Evolutionary conservation across 2,329 filamentous ascomycete genomes (phyloP).

Genomic region (Penicillium occitanis): DNA sequence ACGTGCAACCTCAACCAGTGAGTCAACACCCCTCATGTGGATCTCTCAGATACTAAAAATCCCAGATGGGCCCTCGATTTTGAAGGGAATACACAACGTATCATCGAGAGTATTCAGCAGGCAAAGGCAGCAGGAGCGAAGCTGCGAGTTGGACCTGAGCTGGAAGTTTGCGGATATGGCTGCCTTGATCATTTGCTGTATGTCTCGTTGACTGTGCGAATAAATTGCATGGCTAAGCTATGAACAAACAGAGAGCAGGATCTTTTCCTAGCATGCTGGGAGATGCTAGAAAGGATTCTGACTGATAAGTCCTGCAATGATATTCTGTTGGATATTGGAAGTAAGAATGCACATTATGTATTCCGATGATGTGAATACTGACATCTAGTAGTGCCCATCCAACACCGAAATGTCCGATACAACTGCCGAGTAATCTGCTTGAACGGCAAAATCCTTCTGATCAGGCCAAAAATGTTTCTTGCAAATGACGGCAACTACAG

Average conservation of each 20-base stretch:
- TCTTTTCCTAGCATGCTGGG: conserved; percentile 56
- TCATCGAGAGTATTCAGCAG: conserved; percentile 59
- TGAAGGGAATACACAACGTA: conserved; percentile 61
- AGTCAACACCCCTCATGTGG: conserved; percentile 17
- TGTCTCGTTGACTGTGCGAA: not conserved
- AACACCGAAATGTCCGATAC: conserved; percentile 56
- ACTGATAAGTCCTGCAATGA: conserved; percentile 57
- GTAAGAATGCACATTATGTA: not conserved
- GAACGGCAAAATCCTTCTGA: conserved; percentile 66
- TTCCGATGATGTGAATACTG: not conserved
- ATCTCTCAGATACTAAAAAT: not conserved
- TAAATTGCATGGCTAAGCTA: not conserved
- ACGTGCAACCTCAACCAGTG: conserved; percentile 27
- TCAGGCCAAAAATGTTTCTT: conserved; percentile 65
- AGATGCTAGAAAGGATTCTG: conserved; percentile 61
- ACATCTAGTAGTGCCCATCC: conserved; percentile 16
- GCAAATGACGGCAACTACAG: conserved; percentile 66
- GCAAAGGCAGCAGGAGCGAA: conserved; percentile 59
- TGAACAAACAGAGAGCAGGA: conserved; percentile 29
- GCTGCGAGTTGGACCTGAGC: conserved; percentile 56
- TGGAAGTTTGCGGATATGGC: conserved; percentile 53
- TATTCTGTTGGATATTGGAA: conserved; percentile 34
- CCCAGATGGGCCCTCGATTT: conserved; percentile 53
- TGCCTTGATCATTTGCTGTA: conserved; percentile 66
- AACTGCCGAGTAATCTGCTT: conserved; percentile 57